Evolutionary conservation across 352 stramenopile genomes (phyloP), one percentile per base, ranked within the genome.

Genomic region (Globisporangium echinulatum): DNA sequence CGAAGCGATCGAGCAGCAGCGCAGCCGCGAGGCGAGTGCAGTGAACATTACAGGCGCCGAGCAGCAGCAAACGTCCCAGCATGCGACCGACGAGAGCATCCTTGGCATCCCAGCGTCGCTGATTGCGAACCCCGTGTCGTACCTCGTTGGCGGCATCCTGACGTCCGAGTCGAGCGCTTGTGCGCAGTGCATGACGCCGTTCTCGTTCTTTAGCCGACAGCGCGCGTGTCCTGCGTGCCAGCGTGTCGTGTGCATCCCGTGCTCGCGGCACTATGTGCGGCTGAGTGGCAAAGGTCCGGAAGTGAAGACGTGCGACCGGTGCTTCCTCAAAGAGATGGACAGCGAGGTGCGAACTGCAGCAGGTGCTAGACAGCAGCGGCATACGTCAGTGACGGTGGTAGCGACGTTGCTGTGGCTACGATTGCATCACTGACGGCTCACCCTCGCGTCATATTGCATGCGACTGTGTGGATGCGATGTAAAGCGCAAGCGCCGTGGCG

Each of bases 201-300:
- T 92, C 53, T 83, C 80, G 8, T 88, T 88, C 59, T 92, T 92
- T 64, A 86, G 78, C 60, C 76, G 82, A 5, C 77, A 87, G 36
- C 63, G 76, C 44, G 52, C 67, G 33, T 92, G 82, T 15, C 74
- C 75, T 0, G 63, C 64, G 1, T 92, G 82, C 48, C 68, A 74
- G 25, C 72, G 68, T 11, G 51, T 77, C 5, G 69, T 89, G 5
- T 92, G 82, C 55, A 68, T 84, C 9, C 66, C 66, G 10, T 92
- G 82, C 33, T 88, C 76, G 37, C 69, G 80, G 0, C 82, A 92
- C 47, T 70, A 74, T 7, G 56, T 71, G 7, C 67, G 81, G 58
- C n/a, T 84, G 14, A 59, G 74, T 25, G 74, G 71, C 4, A 76
- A 75, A 19, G 70, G 67, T 0, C 62, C 71, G 1, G 67, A 85